These are phyloP conservation scores for Coniochaeta sp. DNA, from an alignment of 2,329 filamentous ascomycete genomes.

Conservation along the genomic window DNA sequence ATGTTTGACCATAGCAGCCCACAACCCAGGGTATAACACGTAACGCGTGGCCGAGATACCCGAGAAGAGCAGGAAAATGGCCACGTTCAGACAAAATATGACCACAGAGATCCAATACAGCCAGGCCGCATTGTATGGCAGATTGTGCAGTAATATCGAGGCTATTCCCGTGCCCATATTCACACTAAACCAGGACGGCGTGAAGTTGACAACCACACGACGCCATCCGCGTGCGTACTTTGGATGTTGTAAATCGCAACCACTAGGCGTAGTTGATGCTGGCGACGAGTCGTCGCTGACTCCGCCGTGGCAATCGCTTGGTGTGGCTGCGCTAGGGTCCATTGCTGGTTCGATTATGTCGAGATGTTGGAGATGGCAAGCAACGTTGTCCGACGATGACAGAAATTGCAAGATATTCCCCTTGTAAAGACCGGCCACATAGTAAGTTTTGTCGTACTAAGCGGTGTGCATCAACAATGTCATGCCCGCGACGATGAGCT, in stretches of 20 bases:
- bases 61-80: constrained; percentile 44
- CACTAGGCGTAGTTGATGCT: neutral
- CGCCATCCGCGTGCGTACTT: constrained; percentile 17
- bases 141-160: constrained; percentile 46
- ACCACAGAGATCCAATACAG: constrained; percentile 45
- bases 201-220: constrained; percentile 33
- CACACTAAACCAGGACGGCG: constrained; percentile 42
- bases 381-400: neutral
- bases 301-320: neutral
- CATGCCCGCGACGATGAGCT: too few species aligned
- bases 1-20: constrained; percentile 51
- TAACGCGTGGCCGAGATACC: constrained; percentile 48
- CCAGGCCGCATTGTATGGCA: constrained; percentile 48
- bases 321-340: neutral
- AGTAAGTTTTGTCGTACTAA: too few species aligned
- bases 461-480: too few species aligned
- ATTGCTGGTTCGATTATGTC: neutral
- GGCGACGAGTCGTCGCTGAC: neutral
- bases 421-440: too few species aligned
- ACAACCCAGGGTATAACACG: constrained; percentile 52
- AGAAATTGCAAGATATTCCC: neutral
- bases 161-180: constrained; percentile 61
- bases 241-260: neutral
- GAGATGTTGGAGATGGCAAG: neutral
- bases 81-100: constrained; percentile 48